These are phyloP conservation scores for Verticillium klebahnii DNA, from an alignment of 2,329 filamentous ascomycete genomes.

Conservation along the genomic window DNA sequence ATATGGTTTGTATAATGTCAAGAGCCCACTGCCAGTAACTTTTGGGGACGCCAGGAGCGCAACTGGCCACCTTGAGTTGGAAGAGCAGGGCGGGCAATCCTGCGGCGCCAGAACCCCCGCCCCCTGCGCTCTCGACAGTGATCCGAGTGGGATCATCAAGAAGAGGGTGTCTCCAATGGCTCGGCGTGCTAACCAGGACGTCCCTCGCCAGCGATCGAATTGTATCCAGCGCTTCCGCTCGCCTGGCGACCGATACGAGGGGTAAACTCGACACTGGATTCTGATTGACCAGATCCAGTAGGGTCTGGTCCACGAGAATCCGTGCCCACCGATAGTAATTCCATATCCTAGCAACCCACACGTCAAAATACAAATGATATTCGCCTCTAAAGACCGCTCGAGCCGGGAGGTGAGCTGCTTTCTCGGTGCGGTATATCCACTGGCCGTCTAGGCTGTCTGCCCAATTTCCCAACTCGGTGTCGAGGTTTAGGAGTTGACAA, in stretches of 20 bases:
- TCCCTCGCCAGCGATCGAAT: conserved; percentile 37
- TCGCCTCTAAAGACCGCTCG: conserved; percentile 43
- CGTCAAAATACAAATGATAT: conserved; percentile 51
- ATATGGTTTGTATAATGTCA: conserved; percentile 41
- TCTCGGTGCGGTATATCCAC: conserved; percentile 32
- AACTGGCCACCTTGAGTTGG: conserved; percentile 42
- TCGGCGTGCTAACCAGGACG: conserved; percentile 39
- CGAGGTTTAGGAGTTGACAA: conserved; percentile 33
- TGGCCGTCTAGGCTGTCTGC: conserved; percentile 26
- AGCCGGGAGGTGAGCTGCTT: conserved; percentile 26
- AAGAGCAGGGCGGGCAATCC: conserved; percentile 44
- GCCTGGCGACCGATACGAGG: conserved; percentile 23
- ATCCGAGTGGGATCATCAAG: conserved; percentile 28
- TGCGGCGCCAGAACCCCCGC: conserved; percentile 40
- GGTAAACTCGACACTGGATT: conserved; percentile 32
- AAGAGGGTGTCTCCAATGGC: conserved; percentile 47
- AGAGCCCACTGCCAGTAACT: conserved; percentile 41
- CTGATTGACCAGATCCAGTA: conserved; percentile 34
- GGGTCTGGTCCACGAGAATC: conserved; percentile 46
- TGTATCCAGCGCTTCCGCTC: conserved; percentile 23
- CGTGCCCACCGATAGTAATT: conserved; percentile 56
- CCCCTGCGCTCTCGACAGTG: conserved; percentile 28
- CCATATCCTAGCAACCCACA: conserved; percentile 52
- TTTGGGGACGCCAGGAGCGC: conserved; percentile 38
- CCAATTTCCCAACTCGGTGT: conserved; percentile 33